Evolutionary conservation across 2,329 filamentous ascomycete species (phyloP).

Genomic region (Aspergillus sp.): DNA sequence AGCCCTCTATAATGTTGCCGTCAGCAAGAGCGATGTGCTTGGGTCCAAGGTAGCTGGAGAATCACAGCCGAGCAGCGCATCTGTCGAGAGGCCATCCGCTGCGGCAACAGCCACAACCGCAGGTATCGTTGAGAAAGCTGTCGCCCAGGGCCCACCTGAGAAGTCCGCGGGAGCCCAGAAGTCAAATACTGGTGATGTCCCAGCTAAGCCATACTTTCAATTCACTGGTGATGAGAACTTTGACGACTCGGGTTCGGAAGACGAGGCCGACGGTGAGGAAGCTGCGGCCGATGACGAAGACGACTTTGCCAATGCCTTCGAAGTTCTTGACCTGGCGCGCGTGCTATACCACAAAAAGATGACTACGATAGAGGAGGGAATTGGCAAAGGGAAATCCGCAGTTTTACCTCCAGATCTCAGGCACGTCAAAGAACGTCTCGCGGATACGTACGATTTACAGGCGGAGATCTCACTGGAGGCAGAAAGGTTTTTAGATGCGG

Average conservation of each 20-base stretch:
- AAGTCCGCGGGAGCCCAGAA: constrained; percentile 20
- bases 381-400: constrained; percentile 52
- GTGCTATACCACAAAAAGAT: constrained; percentile 61
- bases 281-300: constrained; percentile 63
- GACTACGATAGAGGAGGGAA: constrained; percentile 48
- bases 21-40: constrained; percentile 91
- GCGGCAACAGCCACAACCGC: constrained; percentile 19
- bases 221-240: constrained; percentile 95
- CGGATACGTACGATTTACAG: constrained; percentile 90
- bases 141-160: constrained; percentile 25
- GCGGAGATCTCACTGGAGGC: constrained; percentile 97
- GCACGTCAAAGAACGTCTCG: constrained; percentile 79
- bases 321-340: constrained; percentile 64
- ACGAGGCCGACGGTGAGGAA: constrained; percentile 45
- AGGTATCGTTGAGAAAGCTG: constrained; percentile 30
- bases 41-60: constrained; percentile 72
- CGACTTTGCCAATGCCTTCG: constrained; percentile 65
- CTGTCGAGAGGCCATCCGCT: constrained; percentile 39
- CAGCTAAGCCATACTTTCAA: constrained; percentile 72
- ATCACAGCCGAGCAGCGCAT: constrained; percentile 54
- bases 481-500: constrained; percentile 86
- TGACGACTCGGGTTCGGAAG: constrained; percentile 69
- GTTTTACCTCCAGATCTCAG: constrained; percentile 45
- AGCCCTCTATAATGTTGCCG: constrained; percentile 88
- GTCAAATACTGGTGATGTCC: constrained; percentile 17